Evolutionary conservation across 768 basidiomycete genomes (phyloP).

Genomic region (Trametes sanguinea): DNA sequence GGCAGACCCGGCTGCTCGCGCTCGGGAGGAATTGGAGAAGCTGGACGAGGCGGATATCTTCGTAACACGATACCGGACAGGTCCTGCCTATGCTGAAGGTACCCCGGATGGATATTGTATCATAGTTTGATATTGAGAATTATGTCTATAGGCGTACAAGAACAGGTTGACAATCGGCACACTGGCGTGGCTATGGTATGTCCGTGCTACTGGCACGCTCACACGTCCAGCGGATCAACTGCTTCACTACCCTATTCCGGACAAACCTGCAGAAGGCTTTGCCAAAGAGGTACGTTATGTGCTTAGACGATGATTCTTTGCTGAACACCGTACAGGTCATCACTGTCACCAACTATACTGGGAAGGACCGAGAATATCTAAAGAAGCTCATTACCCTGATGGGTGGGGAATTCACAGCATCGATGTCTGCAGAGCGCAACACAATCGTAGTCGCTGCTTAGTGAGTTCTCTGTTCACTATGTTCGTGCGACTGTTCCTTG

Average conservation of each 20-base stretch:
- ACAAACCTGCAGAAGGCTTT: slow-evolving; percentile 59
- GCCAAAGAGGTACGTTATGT: slow-evolving; percentile 53
- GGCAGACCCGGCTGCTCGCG: slow-evolving; percentile 29
- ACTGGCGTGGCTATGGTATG: slow-evolving; percentile 81
- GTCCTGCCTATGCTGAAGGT: slow-evolving; percentile 73
- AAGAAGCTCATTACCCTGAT: slow-evolving; percentile 76
- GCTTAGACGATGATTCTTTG: background rate
- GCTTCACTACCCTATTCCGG: slow-evolving; percentile 83
- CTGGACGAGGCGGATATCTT: slow-evolving; percentile 66
- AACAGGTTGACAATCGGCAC: slow-evolving; percentile 68
- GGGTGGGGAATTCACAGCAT: slow-evolving; percentile 82
- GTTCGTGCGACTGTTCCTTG: background rate
- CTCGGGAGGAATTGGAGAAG: slow-evolving; percentile 41
- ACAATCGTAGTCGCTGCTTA: slow-evolving; percentile 83
- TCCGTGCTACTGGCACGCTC: slow-evolving; percentile 62
- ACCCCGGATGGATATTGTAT: slow-evolving; percentile 20
- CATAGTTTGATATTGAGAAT: background rate
- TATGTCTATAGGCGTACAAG: slow-evolving; percentile 55
- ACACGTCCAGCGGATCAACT: slow-evolving; percentile 72
- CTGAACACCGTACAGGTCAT: slow-evolving; percentile 53
- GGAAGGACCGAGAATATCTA: slow-evolving; percentile 83
- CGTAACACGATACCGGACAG: slow-evolving; percentile 69
- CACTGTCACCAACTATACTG: slow-evolving; percentile 88
- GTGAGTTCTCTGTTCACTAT: slow-evolving; percentile 46
- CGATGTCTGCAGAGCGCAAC: slow-evolving; percentile 68